Base-by-base conservation (phyloP, 768 basidiomycete genomes). In the Collybiopsis luxurians region DNA sequence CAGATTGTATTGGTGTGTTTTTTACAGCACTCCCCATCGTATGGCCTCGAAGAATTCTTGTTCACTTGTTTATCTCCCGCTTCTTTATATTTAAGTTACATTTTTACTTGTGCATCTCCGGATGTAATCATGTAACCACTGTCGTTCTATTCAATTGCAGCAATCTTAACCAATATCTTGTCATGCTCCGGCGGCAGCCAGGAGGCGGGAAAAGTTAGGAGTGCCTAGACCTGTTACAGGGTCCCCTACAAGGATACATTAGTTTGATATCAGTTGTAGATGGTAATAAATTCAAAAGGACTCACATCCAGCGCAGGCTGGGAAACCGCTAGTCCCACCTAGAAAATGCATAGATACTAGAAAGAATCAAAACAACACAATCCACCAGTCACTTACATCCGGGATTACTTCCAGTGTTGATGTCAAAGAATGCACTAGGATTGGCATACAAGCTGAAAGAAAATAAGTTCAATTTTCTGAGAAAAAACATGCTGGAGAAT, bases 371-470 rank as follows among this genome's bases (percentile, higher is more conserved):
- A 15, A 38, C 4, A 21, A 10, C 36, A 38, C 11, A 13, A 48
- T 10, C 55, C 3, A 55, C n/a, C n/a, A 28, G 43, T 67, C 1
- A 63, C 61, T 70, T 66, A 58, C 69, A 70, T 10, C 79, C 80
- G 1, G 75, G 74, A 55, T 76, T 77, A 48, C 66, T 67, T 0
- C 79, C 79, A 4, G 47, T 40, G 0, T 75, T 77, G 60, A 81
- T 72, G 34, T 80, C 79, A 52, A 76, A 76, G 60, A 80, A 66
- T 2, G 61, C 64, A 9, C 57, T 59, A 0, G 72, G 73, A n/a
- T 39, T 58, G 13, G 62, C 52, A 51, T 81, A 80, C 42, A 81
- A 43, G 57, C 60, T 60, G 34, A 10, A 5, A n/a, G 19, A 9
- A 31, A 40, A 36, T 48, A 13, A 13, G 34, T 43, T 34, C 12